Conservation (phyloP, 2,329 filamentous ascomycete species). For the Chaetomiaceae sp. region DNA sequence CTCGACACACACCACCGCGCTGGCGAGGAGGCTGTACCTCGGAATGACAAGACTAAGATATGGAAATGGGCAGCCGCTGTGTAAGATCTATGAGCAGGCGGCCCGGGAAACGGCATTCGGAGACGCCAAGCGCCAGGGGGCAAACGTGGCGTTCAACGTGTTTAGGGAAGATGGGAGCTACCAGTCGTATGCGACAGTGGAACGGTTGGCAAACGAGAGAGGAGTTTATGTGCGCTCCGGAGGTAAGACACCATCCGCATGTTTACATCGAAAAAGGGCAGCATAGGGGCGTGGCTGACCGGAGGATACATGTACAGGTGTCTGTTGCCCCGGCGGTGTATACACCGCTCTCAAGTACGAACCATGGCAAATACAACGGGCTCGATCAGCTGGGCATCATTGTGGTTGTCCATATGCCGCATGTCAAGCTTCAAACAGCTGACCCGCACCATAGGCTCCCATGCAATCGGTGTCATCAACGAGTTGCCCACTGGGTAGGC, state of each 20-base stretch:
- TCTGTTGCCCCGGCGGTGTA: slow-evolving; percentile 46
- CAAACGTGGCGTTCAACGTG: slow-evolving; percentile 62
- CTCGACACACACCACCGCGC: slow-evolving; percentile 52
- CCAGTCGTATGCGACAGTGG: slow-evolving; percentile 55
- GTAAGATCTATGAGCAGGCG: slow-evolving; percentile 46
- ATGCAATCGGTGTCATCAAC: slow-evolving; percentile 49
- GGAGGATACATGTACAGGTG: slow-evolving; percentile 36
- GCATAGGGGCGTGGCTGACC: neutral
- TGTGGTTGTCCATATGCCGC: too few relatives aligned
- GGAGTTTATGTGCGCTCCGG: slow-evolving; percentile 60
- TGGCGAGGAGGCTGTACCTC: slow-evolving; percentile 47
- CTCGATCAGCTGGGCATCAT: slow-evolving; percentile 53
- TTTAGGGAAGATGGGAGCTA: slow-evolving; percentile 47
- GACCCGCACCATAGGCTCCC: slow-evolving; percentile 32
- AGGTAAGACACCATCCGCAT: slow-evolving; percentile 29
- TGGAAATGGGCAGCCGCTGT: slow-evolving; percentile 47
- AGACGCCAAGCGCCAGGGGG: slow-evolving; percentile 51
- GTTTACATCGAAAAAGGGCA: neutral
- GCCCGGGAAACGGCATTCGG: slow-evolving; percentile 37
- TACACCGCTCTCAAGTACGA: slow-evolving; percentile 47
- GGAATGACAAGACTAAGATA: slow-evolving; percentile 47
- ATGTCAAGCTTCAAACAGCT: too few relatives aligned
- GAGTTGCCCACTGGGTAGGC: slow-evolving; percentile 50
- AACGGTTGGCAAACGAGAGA: slow-evolving; percentile 50
- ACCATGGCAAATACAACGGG: slow-evolving; percentile 49